Evolutionary conservation across 257 asterid species (phyloP).

Genomic region (Forsythia suspensa): DNA sequence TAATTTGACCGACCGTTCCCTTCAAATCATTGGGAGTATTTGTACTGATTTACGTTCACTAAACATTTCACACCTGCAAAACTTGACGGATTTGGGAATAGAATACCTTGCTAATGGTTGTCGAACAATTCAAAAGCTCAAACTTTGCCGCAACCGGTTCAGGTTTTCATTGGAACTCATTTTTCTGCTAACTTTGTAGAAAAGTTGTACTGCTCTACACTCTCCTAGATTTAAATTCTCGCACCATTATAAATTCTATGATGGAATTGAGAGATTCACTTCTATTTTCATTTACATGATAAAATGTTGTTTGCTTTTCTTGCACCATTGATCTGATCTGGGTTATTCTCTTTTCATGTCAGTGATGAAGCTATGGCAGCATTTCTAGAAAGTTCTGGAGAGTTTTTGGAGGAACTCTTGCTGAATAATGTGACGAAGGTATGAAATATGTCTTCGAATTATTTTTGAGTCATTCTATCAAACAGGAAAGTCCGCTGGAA

Average conservation of each 20-base stretch:
- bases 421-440: slow-evolving; percentile 66
- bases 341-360: background rate
- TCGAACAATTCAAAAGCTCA: slow-evolving; percentile 53
- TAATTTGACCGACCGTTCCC: slow-evolving; percentile 59
- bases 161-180: slow-evolving; percentile 45
- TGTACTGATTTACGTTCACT: slow-evolving; percentile 60
- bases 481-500: background rate
- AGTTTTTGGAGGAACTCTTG: slow-evolving; percentile 59
- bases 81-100: slow-evolving; percentile 67
- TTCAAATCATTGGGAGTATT: slow-evolving; percentile 52
- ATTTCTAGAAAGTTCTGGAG: slow-evolving; percentile 77
- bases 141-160: slow-evolving; percentile 59
- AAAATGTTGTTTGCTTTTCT: background rate
- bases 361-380: slow-evolving; percentile 90
- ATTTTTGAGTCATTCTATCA: background rate
- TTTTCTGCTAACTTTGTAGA: slow-evolving; percentile 1
- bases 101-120: slow-evolving; percentile 79
- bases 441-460: slow-evolving; percentile 15
- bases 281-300: background rate
- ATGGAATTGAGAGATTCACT: background rate
- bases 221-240: background rate
- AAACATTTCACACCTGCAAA: slow-evolving; percentile 57
- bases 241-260: background rate
- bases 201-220: background rate
- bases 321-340: background rate